A percentile compares a stretch with the other conserved stretches of the same genome.
Conservation (phyloP, 208 protist genomes). For the Tritrichomonas foetus region DNA sequence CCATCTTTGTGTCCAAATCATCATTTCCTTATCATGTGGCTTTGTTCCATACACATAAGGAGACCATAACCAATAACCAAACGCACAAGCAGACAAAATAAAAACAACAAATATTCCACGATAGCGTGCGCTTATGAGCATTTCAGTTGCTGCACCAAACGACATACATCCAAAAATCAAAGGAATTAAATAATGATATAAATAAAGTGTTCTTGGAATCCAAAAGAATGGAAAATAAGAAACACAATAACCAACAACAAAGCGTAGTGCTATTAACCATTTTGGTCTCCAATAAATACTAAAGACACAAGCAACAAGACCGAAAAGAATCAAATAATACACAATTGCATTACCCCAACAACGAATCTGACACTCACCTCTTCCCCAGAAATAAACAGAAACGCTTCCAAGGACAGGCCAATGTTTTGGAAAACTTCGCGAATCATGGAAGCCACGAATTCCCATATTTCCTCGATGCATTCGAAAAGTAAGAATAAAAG, state of each 20-base stretch:
- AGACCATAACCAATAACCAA: slow-evolving; percentile 12
- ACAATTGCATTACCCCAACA: not conserved
- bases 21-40: not conserved
- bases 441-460: not conserved
- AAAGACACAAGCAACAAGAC: not conserved
- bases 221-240: not conserved
- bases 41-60: not conserved
- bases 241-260: not conserved
- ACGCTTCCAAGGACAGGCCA: not conserved
- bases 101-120: not conserved
- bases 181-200: slow-evolving; percentile 33
- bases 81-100: not conserved
- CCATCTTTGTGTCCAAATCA: not conserved
- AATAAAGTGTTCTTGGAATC: not conserved
- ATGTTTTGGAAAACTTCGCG: not conserved
- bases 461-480: not conserved
- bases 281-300: not conserved
- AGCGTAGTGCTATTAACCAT: not conserved
- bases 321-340: not conserved
- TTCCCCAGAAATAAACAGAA: not conserved
- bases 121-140: not conserved
- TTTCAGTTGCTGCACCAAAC: not conserved
- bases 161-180: not conserved
- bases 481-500: not conserved
- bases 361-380: not conserved